These are phyloP conservation scores for Neophaeococcomyces mojaviensis DNA, from an alignment of 2,329 filamentous ascomycete genomes.

Conservation along the genomic window DNA sequence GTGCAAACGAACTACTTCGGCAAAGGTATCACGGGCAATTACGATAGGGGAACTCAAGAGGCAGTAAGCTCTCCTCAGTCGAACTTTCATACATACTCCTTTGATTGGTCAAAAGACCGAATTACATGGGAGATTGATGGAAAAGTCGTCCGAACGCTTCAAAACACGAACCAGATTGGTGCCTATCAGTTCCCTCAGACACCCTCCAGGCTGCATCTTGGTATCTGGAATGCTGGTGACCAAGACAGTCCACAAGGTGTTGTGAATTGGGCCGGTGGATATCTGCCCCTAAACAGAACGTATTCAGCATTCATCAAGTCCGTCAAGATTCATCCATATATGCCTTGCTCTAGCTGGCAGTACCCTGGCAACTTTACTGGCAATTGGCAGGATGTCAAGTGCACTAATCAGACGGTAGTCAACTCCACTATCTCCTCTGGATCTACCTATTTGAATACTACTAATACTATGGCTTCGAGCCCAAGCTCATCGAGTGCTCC, in stretches of 20 bases:
- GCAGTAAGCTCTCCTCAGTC: conserved; percentile 61
- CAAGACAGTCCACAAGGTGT: conserved; percentile 71
- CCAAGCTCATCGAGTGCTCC: no score
- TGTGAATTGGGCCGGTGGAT: conserved; percentile 71
- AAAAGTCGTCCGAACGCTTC: conserved; percentile 62
- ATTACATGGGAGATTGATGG: conserved; percentile 86
- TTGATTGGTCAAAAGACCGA: conserved; percentile 80
- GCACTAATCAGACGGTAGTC: conserved; percentile 19
- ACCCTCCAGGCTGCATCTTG: conserved; percentile 82
- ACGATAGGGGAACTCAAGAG: conserved; percentile 79
- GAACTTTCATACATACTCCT: conserved; percentile 81
- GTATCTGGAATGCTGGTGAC: conserved; percentile 88
- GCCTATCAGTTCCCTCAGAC: conserved; percentile 84
- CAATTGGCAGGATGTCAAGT: conserved; percentile 69
- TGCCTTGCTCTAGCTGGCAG: conserved; percentile 73
- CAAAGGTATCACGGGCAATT: conserved; percentile 72
- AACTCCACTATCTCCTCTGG: conserved; percentile 6
- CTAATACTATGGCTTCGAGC: background rate
- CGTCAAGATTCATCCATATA: conserved; percentile 65
- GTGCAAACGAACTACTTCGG: conserved; percentile 98
- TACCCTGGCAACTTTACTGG: conserved; percentile 69
- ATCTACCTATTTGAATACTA: background rate
- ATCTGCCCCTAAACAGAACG: conserved; percentile 60
- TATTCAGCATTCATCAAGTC: conserved; percentile 68
- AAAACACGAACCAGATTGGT: conserved; percentile 53